Percentiles rank a stretch among this genome's conserved stretches.
Evolutionary conservation across 768 basidiomycete species (phyloP).

Genomic region (Psilocybe cyanescens): DNA sequence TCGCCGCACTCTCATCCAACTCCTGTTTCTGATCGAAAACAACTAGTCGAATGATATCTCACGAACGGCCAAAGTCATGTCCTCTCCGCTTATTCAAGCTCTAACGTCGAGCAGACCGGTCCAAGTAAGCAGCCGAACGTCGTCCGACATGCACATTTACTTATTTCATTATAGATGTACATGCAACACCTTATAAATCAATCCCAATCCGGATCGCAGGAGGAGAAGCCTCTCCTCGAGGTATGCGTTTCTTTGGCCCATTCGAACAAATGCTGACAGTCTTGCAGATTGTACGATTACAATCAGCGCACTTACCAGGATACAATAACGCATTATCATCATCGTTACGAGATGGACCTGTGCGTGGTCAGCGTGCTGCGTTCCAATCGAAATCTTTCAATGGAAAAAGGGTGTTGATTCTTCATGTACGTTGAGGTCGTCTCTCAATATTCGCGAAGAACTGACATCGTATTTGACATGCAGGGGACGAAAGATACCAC

Average conservation of each 20-base stretch:
- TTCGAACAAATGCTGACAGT: not conserved
- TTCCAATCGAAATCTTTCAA: slow-evolving; percentile 55
- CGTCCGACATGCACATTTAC: not conserved
- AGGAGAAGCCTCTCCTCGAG: slow-evolving; percentile 45
- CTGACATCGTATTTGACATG: not conserved
- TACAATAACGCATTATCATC: slow-evolving; percentile 81
- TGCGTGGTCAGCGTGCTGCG: slow-evolving; percentile 60
- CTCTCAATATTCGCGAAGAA: not conserved
- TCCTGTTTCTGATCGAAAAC: too few relatives aligned
- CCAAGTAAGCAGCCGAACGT: slow-evolving; percentile 43
- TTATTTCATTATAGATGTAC: slow-evolving; percentile 42
- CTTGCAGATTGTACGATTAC: slow-evolving; percentile 69
- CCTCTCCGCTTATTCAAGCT: slow-evolving; percentile 72
- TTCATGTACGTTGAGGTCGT: slow-evolving; percentile 53
- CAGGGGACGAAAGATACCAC: slow-evolving; percentile 65
- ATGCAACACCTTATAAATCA: slow-evolving; percentile 52
- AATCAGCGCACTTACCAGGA: slow-evolving; percentile 75
- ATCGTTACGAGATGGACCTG: slow-evolving; percentile 71
- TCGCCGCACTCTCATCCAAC: too few relatives aligned
- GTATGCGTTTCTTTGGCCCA: slow-evolving; percentile 23
- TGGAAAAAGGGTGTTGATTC: slow-evolving; percentile 56
- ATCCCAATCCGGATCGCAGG: slow-evolving; percentile 18
- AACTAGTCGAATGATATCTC: slow-evolving; percentile 65
- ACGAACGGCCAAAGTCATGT: slow-evolving; percentile 78
- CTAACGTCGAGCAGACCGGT: slow-evolving; percentile 65